These are phyloP conservation scores for Erythrobasidium hasegawianum DNA, from an alignment of 1,284 basidiomycete genomes.

Conservation along the genomic window DNA sequence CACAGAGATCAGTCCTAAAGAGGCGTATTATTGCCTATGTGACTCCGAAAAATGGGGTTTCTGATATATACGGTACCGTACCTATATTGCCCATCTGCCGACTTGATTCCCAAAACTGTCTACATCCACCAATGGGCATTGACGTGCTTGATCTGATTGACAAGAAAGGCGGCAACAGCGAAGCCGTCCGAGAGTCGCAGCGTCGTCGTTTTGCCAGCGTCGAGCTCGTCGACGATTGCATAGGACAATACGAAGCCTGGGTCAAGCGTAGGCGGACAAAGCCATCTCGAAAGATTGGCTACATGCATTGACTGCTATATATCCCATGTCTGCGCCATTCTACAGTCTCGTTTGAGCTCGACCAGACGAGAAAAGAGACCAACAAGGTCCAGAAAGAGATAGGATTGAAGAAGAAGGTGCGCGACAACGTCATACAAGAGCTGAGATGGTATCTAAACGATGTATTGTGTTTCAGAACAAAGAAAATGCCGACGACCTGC, in stretches of 20 bases:
- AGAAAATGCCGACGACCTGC: conserved; percentile 79
- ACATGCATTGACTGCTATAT: not conserved
- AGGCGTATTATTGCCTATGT: too few relatives aligned
- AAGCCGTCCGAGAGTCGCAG: conserved; percentile 87
- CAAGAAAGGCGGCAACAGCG: conserved; percentile 77
- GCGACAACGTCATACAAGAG: conserved; percentile 4
- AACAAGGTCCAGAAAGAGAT: conserved; percentile 94
- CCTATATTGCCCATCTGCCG: not conserved
- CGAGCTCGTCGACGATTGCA: conserved; percentile 88
- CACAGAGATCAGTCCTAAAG: too few relatives aligned
- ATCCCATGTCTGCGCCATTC: not conserved
- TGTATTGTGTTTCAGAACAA: conserved; percentile 61
- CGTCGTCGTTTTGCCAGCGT: conserved; percentile 81
- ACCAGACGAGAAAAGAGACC: conserved; percentile 71
- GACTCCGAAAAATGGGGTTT: too few relatives aligned
- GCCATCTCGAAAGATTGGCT: too few relatives aligned
- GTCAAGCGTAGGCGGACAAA: conserved; percentile 80
- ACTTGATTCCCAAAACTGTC: not conserved
- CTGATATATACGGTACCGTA: too few relatives aligned
- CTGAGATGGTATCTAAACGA: conserved; percentile 4
- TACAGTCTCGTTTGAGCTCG: conserved; percentile 66
- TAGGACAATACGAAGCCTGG: conserved; percentile 88
- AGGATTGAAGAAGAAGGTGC: conserved; percentile 83
- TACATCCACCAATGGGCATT: conserved; percentile 33
- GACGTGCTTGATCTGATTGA: conserved; percentile 43